phyloP scores from a whole-genome alignment of 768 basidiomycete genomes.

The Pleurotus platypus region DNA sequence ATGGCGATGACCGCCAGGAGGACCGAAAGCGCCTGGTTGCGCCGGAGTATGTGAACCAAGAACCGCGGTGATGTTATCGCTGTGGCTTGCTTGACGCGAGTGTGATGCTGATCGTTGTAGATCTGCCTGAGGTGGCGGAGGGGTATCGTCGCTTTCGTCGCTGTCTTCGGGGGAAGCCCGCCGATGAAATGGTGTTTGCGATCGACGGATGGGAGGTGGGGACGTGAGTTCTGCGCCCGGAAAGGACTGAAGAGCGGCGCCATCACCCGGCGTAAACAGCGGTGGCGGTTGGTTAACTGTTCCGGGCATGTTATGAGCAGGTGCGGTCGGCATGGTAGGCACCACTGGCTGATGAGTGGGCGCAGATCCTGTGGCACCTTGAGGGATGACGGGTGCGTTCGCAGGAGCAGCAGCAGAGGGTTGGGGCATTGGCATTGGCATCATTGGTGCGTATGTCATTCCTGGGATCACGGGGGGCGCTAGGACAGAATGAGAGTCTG shows the following conservation, averaged over 20 bases:
- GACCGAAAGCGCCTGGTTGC: constrained; percentile 23
- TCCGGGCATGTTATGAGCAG: neutral
- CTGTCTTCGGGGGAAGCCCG: neutral
- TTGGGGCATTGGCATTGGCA: constrained; percentile 5
- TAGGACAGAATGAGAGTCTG: neutral
- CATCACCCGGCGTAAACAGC: constrained; percentile 4
- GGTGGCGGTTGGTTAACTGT: neutral
- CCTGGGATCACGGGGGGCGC: constrained; percentile 2
- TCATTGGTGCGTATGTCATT: neutral
- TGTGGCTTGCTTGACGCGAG: neutral
- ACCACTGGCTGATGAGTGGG: constrained; percentile 1
- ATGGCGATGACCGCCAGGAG: constrained; percentile 18
- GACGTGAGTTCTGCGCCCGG: constrained; percentile 1
- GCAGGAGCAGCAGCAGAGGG: neutral
- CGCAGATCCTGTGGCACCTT: neutral
- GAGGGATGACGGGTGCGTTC: neutral
- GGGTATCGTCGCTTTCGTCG: neutral
- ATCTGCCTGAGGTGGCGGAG: neutral
- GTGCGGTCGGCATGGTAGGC: neutral
- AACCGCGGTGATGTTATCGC: constrained; percentile 20
- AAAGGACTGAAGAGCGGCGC: neutral
- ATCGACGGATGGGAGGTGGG: neutral
- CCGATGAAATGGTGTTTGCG: neutral
- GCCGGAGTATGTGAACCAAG: constrained; percentile 29
- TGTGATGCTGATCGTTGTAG: neutral